Conservation (phyloP, 495 filamentous ascomycete species). For the Tetracladium marchalianum region DNA sequence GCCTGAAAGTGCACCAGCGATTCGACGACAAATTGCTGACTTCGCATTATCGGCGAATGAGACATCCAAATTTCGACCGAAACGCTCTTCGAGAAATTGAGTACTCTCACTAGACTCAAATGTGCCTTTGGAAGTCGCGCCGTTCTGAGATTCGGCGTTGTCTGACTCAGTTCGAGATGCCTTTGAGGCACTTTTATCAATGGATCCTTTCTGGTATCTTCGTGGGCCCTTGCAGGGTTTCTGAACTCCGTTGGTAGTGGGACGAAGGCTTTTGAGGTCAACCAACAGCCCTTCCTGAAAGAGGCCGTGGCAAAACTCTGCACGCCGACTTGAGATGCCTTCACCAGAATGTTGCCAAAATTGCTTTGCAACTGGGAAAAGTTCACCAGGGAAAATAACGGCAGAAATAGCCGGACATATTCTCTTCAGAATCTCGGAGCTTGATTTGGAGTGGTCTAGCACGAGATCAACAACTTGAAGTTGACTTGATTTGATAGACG, state of each 20-base stretch:
- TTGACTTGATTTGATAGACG: constrained; percentile 32
- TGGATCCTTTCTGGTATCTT: constrained; percentile 58
- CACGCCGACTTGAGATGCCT: constrained; percentile 82
- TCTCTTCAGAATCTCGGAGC: constrained; percentile 34
- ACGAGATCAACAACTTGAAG: constrained; percentile 62
- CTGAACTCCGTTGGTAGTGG: constrained; percentile 15
- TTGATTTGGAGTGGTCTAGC: constrained; percentile 36
- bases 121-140: constrained; percentile 2
- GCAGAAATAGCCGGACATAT: constrained; percentile 47
- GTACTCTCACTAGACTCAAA: constrained; percentile 39
- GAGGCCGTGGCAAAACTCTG: constrained; percentile 73
- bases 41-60: constrained; percentile 73
- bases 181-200: constrained; percentile 24
- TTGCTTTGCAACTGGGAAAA: constrained; percentile 63
- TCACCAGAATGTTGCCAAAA: constrained; percentile 98
- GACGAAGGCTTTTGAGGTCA: constrained; percentile 31
- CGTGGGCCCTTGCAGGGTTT: constrained; percentile 54
- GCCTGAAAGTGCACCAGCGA: constrained; percentile 74
- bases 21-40: constrained; percentile 72
- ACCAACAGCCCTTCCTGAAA: constrained; percentile 63
- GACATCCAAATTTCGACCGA: constrained; percentile 80
- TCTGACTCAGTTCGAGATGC: not conserved
- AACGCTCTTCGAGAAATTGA: constrained; percentile 87
- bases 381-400: constrained; percentile 58
- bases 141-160: not conserved